Evolutionary conservation across 192 early-diverging fungal genomes (phyloP), one percentile per base, ranked within the genome.

Genomic region (Gonapodya prolifera): DNA sequence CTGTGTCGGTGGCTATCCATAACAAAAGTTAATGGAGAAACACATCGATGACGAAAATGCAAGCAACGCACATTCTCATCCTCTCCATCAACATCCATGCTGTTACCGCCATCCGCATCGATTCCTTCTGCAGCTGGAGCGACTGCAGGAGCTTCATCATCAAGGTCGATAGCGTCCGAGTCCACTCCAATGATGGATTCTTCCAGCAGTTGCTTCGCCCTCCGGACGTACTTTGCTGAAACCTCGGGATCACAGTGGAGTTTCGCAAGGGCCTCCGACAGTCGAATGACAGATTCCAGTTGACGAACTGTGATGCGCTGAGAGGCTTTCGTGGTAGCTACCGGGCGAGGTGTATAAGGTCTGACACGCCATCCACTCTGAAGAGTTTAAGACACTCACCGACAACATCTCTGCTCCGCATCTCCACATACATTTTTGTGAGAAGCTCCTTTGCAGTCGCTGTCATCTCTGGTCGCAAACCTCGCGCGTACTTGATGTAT

Each of bases 271-370:
- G 96, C 97, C 85, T 99, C 97, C 31, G 94, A 95, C 33, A 99
- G 86, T 69, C 96, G 94, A 76, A 99, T 94, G 87, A 98, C 93
- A 81, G 91, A 93, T 86, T 98, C 97, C 23, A 99, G 85, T 84
- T 99, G 97, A 70, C 96, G 91, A 32, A 99, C 97, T 0, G 97
- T 99, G 78, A 98, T 98, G 34, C 96, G 89, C 80, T 95, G 95
- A 0, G 95, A 94, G 8, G 84, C 77, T 71, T 80, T 82, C 75
- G 71, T 73, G 16, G 71, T 30, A 16, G 71, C 71, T 73, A n/a
- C n/a, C n/a, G n/a, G n/a, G n/a, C n/a, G n/a, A n/a, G n/a, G n/a
- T n/a, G n/a, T n/a, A 29, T 18, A 32, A 73, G 71, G 2, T 30
- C 18, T 8, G 71, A 73, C 2, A 73, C 32, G 71, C 2, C 2